These are phyloP conservation scores for Teratosphaeria epicoccoides DNA, from an alignment of 2,329 filamentous ascomycete species.

Conservation along the genomic window DNA sequence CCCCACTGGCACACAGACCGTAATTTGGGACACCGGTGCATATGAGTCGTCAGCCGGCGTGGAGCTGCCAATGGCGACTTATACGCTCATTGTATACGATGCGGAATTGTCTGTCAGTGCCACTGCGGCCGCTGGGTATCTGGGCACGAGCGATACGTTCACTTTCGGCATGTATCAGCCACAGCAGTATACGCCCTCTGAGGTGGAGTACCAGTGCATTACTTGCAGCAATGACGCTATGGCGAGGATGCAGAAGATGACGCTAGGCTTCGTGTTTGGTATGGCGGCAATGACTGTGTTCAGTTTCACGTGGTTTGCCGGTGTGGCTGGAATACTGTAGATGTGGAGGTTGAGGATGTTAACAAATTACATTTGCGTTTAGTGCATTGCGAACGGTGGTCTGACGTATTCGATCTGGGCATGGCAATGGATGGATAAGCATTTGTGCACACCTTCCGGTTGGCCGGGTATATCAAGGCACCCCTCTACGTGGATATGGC, in stretches of 20 bases:
- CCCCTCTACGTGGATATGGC: neutral
- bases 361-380: neutral
- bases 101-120: constrained; percentile 42
- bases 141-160: constrained; percentile 42
- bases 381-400: neutral
- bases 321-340: constrained; percentile 33
- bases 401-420: neutral
- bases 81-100: constrained; percentile 55
- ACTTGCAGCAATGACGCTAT: constrained; percentile 45
- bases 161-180: constrained; percentile 54
- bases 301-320: constrained; percentile 46
- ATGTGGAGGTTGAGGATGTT: neutral
- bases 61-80: constrained; percentile 48
- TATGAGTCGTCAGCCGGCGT: constrained; percentile 40
- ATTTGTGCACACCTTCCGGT: neutral
- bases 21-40: constrained; percentile 51
- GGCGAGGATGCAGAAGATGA: constrained; percentile 43
- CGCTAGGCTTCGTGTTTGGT: constrained; percentile 44
- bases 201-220: constrained; percentile 38
- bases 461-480: neutral
- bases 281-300: constrained; percentile 47
- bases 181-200: constrained; percentile 36
- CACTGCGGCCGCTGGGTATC: constrained; percentile 43
- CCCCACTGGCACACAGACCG: constrained; percentile 34
- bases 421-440: neutral